These are phyloP conservation scores for Salvia rosmarinus DNA, from an alignment of 257 asterid genomes.

Conservation along the genomic window DNA sequence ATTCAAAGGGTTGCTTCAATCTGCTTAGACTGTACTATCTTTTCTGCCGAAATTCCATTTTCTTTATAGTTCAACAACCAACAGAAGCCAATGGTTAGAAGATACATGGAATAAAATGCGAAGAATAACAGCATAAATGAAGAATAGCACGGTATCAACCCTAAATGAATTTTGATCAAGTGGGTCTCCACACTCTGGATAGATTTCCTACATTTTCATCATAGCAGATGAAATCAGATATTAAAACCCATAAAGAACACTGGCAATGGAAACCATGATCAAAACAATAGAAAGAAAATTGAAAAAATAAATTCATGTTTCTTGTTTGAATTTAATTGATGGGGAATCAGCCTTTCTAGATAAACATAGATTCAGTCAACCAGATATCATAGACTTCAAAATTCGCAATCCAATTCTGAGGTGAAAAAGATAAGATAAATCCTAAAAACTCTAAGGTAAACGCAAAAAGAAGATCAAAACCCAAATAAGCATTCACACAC, in stretches of 20 bases:
- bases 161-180: constrained; percentile 1
- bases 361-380: constrained; percentile 35
- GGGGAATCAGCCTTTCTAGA: constrained; percentile 14
- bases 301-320: too few species aligned
- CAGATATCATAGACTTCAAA: constrained; percentile 24
- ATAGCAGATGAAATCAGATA: not conserved
- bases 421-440: not conserved
- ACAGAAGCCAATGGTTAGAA: constrained; percentile 26
- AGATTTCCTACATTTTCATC: not conserved
- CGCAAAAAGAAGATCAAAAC: constrained; percentile 29
- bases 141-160: too few species aligned
- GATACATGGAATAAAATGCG: not conserved
- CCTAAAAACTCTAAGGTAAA: constrained; percentile 28
- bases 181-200: not conserved
- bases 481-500: too few species aligned
- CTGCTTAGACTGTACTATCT: constrained; percentile 17
- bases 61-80: constrained; percentile 31
- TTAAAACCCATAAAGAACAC: constrained; percentile 4
- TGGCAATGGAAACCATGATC: not conserved
- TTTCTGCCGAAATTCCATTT: constrained; percentile 29
- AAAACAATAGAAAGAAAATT: not conserved
- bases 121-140: constrained; percentile 11
- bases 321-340: too few species aligned
- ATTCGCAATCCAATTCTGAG: constrained; percentile 17
- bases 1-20: constrained; percentile 28